Percentiles rank a stretch among this genome's conserved stretches.
Evolutionary conservation across 1,284 basidiomycete species (phyloP).

Genomic region (Paramarasmius palmivorus): DNA sequence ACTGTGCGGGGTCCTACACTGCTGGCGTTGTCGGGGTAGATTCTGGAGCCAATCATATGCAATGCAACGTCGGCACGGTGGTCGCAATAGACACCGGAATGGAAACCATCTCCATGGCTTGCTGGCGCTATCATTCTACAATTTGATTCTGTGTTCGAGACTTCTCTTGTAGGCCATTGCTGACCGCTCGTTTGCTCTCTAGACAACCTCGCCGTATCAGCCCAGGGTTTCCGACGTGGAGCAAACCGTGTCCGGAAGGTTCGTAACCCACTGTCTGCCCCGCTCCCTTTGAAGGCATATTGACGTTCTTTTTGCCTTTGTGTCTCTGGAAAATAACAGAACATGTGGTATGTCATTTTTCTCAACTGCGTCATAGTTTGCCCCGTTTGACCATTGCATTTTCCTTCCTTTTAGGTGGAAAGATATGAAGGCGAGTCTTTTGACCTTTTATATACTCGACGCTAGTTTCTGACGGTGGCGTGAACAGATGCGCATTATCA

Average conservation of each 20-base stretch:
- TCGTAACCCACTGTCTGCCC: slow-evolving; percentile 2
- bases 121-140: not conserved
- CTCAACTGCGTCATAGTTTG: slow-evolving; percentile 10
- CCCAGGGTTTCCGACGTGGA: slow-evolving; percentile 96
- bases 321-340: slow-evolving; percentile 38
- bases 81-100: too few species aligned
- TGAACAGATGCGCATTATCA: slow-evolving; percentile 84
- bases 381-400: slow-evolving; percentile 4
- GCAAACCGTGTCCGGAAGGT: slow-evolving; percentile 95
- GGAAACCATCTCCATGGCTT: not conserved
- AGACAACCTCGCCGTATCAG: slow-evolving; percentile 98
- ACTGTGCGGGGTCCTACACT: too few species aligned
- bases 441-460: slow-evolving; percentile 4
- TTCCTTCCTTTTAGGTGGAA: slow-evolving; percentile 73
- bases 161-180: not conserved
- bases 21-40: too few species aligned
- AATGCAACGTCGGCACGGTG: too few species aligned
- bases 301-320: slow-evolving; percentile 5
- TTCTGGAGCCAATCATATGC: too few species aligned
- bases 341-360: slow-evolving; percentile 73
- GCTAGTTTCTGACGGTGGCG: slow-evolving; percentile 16
- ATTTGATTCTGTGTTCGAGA: not conserved
- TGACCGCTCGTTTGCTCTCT: slow-evolving; percentile 14
- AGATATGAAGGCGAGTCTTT: slow-evolving; percentile 84
- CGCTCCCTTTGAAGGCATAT: not conserved